Conservation (phyloP, 495 filamentous ascomycete species). For the Usnea hakonensis region DNA sequence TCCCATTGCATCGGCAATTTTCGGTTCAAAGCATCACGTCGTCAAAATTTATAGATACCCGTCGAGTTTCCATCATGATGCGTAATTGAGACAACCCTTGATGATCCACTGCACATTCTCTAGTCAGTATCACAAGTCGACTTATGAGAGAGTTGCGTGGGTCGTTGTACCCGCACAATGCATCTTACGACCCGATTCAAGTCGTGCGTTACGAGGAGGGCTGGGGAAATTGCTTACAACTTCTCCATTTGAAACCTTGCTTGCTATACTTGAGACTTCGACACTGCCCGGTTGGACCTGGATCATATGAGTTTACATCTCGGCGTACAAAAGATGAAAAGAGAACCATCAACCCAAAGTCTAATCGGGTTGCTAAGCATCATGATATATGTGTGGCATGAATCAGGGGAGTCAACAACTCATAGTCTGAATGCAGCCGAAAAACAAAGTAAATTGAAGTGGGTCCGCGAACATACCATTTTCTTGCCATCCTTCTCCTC, state of each 20-base stretch:
- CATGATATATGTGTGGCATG: neutral
- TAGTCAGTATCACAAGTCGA: neutral
- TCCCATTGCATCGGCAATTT: too few relatives aligned
- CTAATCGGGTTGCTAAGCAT: neutral
- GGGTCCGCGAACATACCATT: slow-evolving; percentile 41
- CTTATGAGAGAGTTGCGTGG: neutral
- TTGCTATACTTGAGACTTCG: slow-evolving; percentile 61
- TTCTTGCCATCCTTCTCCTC: slow-evolving; percentile 66
- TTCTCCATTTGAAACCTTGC: slow-evolving; percentile 76
- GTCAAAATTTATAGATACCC: neutral
- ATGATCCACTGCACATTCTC: slow-evolving; percentile 46
- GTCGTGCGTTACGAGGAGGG: neutral
- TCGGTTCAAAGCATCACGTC: neutral
- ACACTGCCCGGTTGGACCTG: slow-evolving; percentile 76
- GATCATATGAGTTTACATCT: slow-evolving; percentile 12
- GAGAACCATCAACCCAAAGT: neutral
- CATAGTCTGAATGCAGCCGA: too few relatives aligned
- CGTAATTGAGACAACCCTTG: slow-evolving; percentile 58
- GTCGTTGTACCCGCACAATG: neutral
- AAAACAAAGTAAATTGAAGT: neutral
- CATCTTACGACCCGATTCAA: neutral
- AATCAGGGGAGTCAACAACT: neutral
- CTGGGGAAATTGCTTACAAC: slow-evolving; percentile 30
- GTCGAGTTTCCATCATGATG: slow-evolving; percentile 3
- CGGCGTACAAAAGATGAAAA: neutral